Base-by-base conservation (phyloP, 805 yeast genomes). In the Ogataea philodendri region DNA sequence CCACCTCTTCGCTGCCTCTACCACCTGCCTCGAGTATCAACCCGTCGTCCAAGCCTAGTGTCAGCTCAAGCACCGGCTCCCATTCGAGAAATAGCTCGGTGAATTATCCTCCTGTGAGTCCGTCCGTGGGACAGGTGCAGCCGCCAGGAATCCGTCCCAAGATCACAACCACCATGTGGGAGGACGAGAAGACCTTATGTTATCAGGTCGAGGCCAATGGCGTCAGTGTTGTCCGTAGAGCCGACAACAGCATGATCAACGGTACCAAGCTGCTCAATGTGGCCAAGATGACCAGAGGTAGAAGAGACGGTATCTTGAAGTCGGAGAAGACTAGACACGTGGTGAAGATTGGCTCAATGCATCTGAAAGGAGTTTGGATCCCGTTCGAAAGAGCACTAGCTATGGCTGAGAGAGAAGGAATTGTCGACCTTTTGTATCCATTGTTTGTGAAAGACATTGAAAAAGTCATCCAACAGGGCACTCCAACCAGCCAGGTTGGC, bases 271-370 rank as follows among this genome's bases (percentile, higher is more conserved):
- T 78, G 35, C 63, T 78, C 42, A 78, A 78, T 48, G 84, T 78
- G 27, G 81, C 81, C 8, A 78, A 76, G 36, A 78, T 78, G 84
- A 78, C 84, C 9, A 66, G 84, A 49, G 84, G 84, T 13, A 65
- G 83, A 39, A 66, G 84, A 54, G 84, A 78, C 55, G 84, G 84
- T n/a, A 78, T 78, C 36, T 63, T 78, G 38, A 78, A 78, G 57
- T 64, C 70, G 37, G 84, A 78, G 53, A 78, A 77, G 51, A 72
- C 73, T 17, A 63, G 84, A 31, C 77, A 76, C 49, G 84, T 78
- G 26, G 83, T 78, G 17, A 78, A 78, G 56, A 76, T 78, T 51
- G 84, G 84, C n/a, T 73, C 80, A 9, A 77, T 78, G 82, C 81
- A 78, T 52, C 62, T 78, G 45, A 78, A 78, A 53, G 84, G 84